These are phyloP conservation scores for Eucalyptus cloeziana DNA, from an alignment of 345 rosid genomes.

Conservation along the genomic window DNA sequence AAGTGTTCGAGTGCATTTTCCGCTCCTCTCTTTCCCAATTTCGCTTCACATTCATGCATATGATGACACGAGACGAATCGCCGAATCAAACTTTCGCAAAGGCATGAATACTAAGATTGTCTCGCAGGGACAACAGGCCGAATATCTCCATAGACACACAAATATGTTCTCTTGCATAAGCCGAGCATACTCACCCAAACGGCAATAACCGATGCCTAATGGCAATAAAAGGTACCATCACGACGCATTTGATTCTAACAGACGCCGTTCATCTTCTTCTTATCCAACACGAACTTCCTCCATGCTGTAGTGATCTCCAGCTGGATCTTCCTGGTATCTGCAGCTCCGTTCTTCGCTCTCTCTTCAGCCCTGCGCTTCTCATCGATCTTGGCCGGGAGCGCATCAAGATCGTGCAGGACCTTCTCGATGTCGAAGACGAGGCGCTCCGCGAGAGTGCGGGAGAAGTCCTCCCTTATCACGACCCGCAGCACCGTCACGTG, in stretches of 20 bases:
- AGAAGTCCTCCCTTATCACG: constrained; percentile 44
- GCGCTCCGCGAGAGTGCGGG: constrained; percentile 46
- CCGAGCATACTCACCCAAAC: neutral
- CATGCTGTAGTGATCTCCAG: constrained; percentile 23
- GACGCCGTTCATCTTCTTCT: constrained; percentile 29
- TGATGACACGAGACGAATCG: neutral
- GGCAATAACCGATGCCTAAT: neutral
- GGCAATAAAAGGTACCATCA: neutral
- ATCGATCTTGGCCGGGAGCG: constrained; percentile 13
- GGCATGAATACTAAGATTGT: neutral
- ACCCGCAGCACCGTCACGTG: constrained; percentile 46
- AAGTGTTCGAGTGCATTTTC: neutral
- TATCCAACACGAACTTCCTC: constrained; percentile 30
- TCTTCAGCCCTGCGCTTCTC: neutral
- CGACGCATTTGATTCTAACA: constrained; percentile 1
- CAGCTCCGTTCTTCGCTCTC: neutral
- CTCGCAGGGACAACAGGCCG: neutral
- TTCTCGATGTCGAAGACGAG: constrained; percentile 29
- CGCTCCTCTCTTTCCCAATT: neutral
- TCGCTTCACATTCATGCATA: neutral
- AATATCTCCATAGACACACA: neutral
- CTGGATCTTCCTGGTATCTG: constrained; percentile 2
- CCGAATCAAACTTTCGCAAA: neutral
- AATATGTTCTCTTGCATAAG: neutral
- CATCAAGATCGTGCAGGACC: constrained; percentile 31